phyloP scores from a whole-genome alignment of 805 yeast genomes.

The Zygosaccharomyces gambellarensis region DNA sequence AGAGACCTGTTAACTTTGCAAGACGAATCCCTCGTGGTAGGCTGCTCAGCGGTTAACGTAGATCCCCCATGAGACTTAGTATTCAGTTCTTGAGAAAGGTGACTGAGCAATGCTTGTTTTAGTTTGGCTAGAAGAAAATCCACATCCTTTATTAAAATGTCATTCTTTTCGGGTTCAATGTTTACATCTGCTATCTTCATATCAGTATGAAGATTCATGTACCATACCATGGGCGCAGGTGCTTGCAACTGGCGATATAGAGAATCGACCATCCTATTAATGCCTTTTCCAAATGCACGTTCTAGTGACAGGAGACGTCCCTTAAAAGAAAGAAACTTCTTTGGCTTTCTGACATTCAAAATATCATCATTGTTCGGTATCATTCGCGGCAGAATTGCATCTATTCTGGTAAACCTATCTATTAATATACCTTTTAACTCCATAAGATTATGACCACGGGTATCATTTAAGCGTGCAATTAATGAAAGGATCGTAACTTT shows the following conservation, averaged over 20 bases:
- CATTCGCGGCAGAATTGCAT: conserved; percentile 35
- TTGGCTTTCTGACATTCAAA: conserved; percentile 17
- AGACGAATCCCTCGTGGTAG: not conserved
- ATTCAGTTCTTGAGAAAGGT: conserved; percentile 1
- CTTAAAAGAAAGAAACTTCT: conserved; percentile 36
- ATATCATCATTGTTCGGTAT: conserved; percentile 26
- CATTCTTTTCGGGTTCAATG: conserved; percentile 44
- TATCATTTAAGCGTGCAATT: conserved; percentile 12
- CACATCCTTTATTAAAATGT: conserved; percentile 32
- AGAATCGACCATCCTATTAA: conserved; percentile 24
- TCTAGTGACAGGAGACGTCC: conserved; percentile 30
- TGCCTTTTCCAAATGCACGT: conserved; percentile 32
- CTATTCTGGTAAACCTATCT: conserved; percentile 10
- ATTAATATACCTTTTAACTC: conserved; percentile 10
- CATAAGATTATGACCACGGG: conserved; percentile 16
- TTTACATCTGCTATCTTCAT: conserved; percentile 36
- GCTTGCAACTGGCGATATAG: conserved; percentile 25
- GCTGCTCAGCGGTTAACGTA: not conserved
- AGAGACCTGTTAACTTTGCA: conserved; percentile 2
- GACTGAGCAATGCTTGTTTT: conserved; percentile 6
- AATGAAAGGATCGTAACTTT: conserved; percentile 12
- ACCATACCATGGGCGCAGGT: conserved; percentile 36
- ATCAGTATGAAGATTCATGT: conserved; percentile 25
- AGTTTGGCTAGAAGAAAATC: conserved; percentile 19
- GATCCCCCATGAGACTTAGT: not conserved